Evolutionary conservation across 257 asterid species (phyloP).

Genomic region (Nyctanthes arbortristis): DNA sequence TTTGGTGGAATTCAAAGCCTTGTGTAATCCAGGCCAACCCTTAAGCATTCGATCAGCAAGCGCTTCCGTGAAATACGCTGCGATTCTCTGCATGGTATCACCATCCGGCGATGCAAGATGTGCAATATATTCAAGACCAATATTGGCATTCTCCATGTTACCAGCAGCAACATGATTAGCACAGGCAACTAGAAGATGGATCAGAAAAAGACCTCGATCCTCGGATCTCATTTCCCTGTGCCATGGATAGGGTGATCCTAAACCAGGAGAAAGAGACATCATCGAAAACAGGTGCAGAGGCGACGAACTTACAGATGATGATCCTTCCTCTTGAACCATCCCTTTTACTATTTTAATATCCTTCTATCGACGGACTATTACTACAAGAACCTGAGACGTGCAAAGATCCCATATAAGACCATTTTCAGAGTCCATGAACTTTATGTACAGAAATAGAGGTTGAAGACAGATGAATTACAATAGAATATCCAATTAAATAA

Average conservation of each 20-base stretch:
- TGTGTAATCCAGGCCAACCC: slow-evolving; percentile 65
- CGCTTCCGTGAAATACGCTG: slow-evolving; percentile 67
- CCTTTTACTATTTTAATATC: slow-evolving; percentile 14
- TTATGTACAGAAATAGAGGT: not conserved
- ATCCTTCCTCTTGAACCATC: slow-evolving; percentile 66
- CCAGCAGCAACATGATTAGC: slow-evolving; percentile 68
- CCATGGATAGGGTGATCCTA: slow-evolving; percentile 60
- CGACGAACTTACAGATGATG: slow-evolving; percentile 58
- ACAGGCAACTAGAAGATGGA: slow-evolving; percentile 58
- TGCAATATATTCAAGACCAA: slow-evolving; percentile 62
- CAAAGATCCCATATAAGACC: not conserved
- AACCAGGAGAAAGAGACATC: slow-evolving; percentile 63
- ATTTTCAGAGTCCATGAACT: not conserved
- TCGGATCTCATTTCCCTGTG: slow-evolving; percentile 61
- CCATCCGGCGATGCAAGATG: slow-evolving; percentile 73
- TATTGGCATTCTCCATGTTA: slow-evolving; percentile 59
- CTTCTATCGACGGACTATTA: not conserved
- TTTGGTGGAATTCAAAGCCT: slow-evolving; percentile 61
- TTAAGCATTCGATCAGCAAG: slow-evolving; percentile 70
- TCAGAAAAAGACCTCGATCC: slow-evolving; percentile 66
- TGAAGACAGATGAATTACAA: not conserved
- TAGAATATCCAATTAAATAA: not conserved
- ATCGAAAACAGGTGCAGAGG: slow-evolving; percentile 58
- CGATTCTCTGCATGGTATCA: slow-evolving; percentile 76
- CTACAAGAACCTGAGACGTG: slow-evolving; percentile 17